Evolutionary conservation across 2,329 filamentous ascomycete genomes (phyloP), one percentile per base, ranked within the genome.

Genomic region (Xylaria polymorpha): DNA sequence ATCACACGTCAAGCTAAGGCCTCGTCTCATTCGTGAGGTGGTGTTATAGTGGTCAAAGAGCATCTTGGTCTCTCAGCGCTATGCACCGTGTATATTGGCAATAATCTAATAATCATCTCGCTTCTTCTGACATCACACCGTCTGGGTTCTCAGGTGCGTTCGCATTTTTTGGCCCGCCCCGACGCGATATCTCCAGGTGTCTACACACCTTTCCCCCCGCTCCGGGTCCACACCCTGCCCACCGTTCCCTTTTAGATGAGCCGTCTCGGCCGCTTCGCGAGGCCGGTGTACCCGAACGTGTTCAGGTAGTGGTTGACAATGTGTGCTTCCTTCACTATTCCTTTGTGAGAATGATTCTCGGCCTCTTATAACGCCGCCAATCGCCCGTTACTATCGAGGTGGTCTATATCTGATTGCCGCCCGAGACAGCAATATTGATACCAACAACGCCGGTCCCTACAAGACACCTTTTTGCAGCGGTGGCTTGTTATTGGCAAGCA

Each of bases 211-310:
- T 29, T 57, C 18, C 58, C 43, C n/a, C 62, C 53, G 62, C 63
- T 46, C 64, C 46, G n/a, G 41, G 57, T 57, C 50, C 63, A 60
- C 48, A 44, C 20, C 43, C 35, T 50, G 48, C 55, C 14, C 61
- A 57, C 41, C 15, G 32, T 29, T 20, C n/a, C 35, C 53, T 44
- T 41, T 56, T 15, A 43, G 9, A 25, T n/a, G 35, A 66, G 41
- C 50, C 14, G 37, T 64, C 60, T 56, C 64, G 67, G 67, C 64
- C 64, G 55, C 55, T 56, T 64, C 48, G 44, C 20, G 10, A 55
- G n/a, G 18, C 64, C 64, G 55, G 37, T 62, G 60, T 48, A 44
- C 22, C 67, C 63, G 67, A 63, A 43, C 3, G n/a, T 8, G 14
- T 32, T 55, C 35, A 14, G 18, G 4, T 6, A 32, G 15, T 25